phyloP scores from a whole-genome alignment of 371 early-diverging fungal genomes.

The Mucor racemosus region DNA sequence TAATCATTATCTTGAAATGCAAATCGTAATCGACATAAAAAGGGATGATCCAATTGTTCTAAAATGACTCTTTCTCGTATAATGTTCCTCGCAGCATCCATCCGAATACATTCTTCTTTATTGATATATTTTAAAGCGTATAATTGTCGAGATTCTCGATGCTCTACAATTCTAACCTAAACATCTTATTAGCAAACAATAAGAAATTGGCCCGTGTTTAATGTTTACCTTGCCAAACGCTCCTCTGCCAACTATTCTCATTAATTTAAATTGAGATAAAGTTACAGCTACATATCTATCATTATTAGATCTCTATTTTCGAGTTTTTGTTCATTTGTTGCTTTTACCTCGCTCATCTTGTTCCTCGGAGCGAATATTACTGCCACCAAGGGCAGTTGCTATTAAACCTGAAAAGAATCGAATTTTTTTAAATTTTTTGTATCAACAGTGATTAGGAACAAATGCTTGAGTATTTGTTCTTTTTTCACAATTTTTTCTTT shows the following conservation, averaged over 20 bases:
- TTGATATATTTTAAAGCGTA: constrained; percentile 87
- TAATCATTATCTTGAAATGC: constrained; percentile 85
- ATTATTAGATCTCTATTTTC: constrained; percentile 10
- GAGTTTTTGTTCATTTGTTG: constrained; percentile 3
- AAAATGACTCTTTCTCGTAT: constrained; percentile 82
- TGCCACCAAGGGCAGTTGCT: constrained; percentile 48
- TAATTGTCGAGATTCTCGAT: constrained; percentile 62
- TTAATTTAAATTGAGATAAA: constrained; percentile 70
- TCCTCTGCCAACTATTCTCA: constrained; percentile 73
- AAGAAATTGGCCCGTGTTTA: background rate
- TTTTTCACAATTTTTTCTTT: background rate
- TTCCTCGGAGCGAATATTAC: constrained; percentile 33
- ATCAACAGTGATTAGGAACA: background rate
- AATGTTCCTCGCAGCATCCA: constrained; percentile 79
- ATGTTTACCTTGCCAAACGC: constrained; percentile 76
- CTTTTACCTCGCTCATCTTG: constrained; percentile 37
- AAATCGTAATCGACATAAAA: constrained; percentile 80
- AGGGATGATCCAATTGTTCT: constrained; percentile 79
- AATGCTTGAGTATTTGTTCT: background rate
- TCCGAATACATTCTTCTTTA: constrained; percentile 78
- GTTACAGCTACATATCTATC: constrained; percentile 40
- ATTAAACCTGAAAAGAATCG: constrained; percentile 55
- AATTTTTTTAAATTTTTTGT: constrained; percentile 30
- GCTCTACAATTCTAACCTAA: constrained; percentile 80
- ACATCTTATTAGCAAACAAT: background rate